phyloP scores from a whole-genome alignment of 345 rosid species.

The Euclidium syriacum region DNA sequence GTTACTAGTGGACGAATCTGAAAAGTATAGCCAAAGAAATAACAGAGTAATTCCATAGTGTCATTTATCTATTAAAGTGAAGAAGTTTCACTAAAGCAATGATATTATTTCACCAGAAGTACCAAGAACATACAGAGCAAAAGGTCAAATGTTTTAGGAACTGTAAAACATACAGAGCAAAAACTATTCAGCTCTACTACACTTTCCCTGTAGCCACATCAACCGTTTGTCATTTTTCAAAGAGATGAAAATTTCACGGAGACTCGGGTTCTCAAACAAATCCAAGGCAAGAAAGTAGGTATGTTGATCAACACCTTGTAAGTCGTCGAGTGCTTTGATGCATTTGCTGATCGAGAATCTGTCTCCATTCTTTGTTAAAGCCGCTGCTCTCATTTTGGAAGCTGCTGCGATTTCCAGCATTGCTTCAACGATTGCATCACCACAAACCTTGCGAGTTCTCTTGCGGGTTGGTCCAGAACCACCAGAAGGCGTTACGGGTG shows the following conservation, averaged over 20 bases:
- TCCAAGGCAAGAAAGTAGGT: slow-evolving; percentile 70
- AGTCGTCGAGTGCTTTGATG: slow-evolving; percentile 69
- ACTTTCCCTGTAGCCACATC: slow-evolving; percentile 69
- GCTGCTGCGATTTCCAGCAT: slow-evolving; percentile 90
- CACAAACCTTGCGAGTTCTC: slow-evolving; percentile 68
- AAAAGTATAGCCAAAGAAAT: slow-evolving; percentile 24
- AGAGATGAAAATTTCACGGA: slow-evolving; percentile 63
- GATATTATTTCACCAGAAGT: background rate
- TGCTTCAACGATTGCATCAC: slow-evolving; percentile 86
- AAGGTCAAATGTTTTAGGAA: background rate
- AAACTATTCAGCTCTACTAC: slow-evolving; percentile 34
- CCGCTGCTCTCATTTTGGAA: slow-evolving; percentile 70
- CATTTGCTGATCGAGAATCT: slow-evolving; percentile 81
- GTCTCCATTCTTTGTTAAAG: slow-evolving; percentile 59
- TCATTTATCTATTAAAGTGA: too few relatives aligned
- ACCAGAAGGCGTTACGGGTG: background rate
- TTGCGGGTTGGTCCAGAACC: slow-evolving; percentile 34
- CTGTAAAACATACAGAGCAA: background rate
- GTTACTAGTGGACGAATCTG: slow-evolving; percentile 49
- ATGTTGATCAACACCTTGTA: slow-evolving; percentile 66
- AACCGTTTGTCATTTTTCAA: slow-evolving; percentile 68
- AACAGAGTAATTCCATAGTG: slow-evolving; percentile 2
- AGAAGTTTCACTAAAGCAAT: background rate
- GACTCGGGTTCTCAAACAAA: slow-evolving; percentile 63
- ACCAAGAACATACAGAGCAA: background rate